Conservation (phyloP, 2,329 filamentous ascomycete genomes). For the Corynespora cassiicola region DNA sequence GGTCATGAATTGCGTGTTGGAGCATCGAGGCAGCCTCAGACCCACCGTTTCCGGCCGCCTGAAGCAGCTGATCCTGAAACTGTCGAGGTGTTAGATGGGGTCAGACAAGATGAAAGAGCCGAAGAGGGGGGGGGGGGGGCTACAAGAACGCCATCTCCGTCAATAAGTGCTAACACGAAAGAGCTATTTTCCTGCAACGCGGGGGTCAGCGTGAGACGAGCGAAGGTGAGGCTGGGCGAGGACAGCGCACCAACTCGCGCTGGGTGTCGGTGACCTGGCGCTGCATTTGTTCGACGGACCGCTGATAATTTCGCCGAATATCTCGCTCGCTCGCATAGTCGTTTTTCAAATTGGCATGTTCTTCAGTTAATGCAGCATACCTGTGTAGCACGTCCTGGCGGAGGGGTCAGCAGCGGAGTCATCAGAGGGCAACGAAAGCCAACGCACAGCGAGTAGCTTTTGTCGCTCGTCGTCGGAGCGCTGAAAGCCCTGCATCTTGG, state of each 20-base stretch:
- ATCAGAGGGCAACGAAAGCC: conserved; percentile 5
- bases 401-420: conserved; percentile 15
- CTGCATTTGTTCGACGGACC: conserved; percentile 24
- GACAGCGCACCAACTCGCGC: conserved; percentile 31
- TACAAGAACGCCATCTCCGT: conserved; percentile 58
- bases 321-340: conserved; percentile 41
- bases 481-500: conserved; percentile 40
- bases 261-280: conserved; percentile 25
- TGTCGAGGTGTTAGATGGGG: conserved; percentile 18
- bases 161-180: conserved; percentile 55
- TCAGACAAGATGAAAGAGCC: background rate
- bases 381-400: conserved; percentile 37
- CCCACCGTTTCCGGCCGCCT: conserved; percentile 50
- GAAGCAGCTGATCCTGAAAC: conserved; percentile 54
- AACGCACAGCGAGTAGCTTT: conserved; percentile 37
- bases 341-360: conserved; percentile 32
- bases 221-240: conserved; percentile 7
- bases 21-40: conserved; percentile 55
- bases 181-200: conserved; percentile 41
- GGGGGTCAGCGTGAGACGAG: conserved; percentile 6
- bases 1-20: conserved; percentile 48
- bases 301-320: conserved; percentile 40
- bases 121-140: conserved; percentile 2
- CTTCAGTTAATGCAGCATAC: conserved; percentile 29
- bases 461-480: conserved; percentile 46